phyloP scores from a whole-genome alignment of 2,329 filamentous ascomycete species.

The Ceratocystis harringtonii region DNA sequence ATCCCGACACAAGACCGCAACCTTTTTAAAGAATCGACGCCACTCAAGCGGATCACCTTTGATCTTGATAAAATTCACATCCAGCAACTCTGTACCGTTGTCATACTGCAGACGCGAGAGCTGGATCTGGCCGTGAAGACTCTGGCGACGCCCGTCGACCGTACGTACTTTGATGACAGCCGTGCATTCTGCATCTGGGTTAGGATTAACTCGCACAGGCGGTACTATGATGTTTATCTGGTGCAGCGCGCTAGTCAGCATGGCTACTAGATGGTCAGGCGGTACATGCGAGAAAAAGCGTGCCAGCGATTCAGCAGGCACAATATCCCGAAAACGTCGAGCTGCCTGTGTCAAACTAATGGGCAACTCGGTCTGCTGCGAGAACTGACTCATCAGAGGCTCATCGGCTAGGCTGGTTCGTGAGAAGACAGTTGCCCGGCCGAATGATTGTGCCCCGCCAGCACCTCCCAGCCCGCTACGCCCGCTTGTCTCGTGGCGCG shows the following conservation, averaged over 20 bases:
- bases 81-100: constrained; percentile 48
- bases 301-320: constrained; percentile 73
- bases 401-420: constrained; percentile 64
- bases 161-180: constrained; percentile 59
- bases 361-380: constrained; percentile 59
- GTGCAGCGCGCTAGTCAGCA: constrained; percentile 68
- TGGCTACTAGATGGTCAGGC: constrained; percentile 58
- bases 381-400: constrained; percentile 76
- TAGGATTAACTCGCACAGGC: constrained; percentile 29
- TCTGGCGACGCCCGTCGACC: constrained; percentile 55
- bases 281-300: constrained; percentile 82
- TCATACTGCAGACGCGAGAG: constrained; percentile 50
- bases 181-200: constrained; percentile 23
- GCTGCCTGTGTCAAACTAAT: constrained; percentile 80
- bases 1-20: constrained; percentile 77
- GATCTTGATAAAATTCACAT: constrained; percentile 82
- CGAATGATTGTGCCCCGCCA: neutral
- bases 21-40: constrained; percentile 91
- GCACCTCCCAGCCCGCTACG: constrained; percentile 13
- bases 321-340: constrained; percentile 75
- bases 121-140: constrained; percentile 58
- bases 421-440: constrained; percentile 24
- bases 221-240: constrained; percentile 68
- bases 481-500: constrained; percentile 23
- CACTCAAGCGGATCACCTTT: constrained; percentile 96